Evolutionary conservation across 225 moss, liverwort and hornwort genomes (phyloP).

Genomic region (Pseudisothecium myosuroides): DNA sequence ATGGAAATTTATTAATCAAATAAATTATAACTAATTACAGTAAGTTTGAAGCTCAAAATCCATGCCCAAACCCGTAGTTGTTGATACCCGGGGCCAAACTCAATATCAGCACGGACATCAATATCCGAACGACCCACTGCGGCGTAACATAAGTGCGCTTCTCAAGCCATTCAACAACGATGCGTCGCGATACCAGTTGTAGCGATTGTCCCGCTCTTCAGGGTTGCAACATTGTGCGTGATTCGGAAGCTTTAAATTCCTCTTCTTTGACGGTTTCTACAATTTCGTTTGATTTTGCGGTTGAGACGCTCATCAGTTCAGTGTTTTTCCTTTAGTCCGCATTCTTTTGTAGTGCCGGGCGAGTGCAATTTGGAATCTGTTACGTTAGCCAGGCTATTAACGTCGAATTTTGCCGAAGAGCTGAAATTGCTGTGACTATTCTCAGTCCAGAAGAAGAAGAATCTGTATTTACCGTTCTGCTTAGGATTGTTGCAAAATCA

Average conservation of each 20-base stretch:
- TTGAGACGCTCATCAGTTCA: not conserved
- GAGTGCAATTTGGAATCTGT: not conserved
- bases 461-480: not conserved
- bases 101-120: not conserved
- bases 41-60: not conserved
- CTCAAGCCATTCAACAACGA: not conserved
- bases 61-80: not conserved
- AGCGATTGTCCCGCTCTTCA: not conserved
- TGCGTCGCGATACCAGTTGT: not conserved
- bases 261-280: not conserved
- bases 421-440: not conserved
- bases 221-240: not conserved
- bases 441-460: not conserved
- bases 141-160: not conserved
- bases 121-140: not conserved
- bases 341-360: not conserved
- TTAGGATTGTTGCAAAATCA: not conserved
- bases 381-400: not conserved
- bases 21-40: no score
- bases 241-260: not conserved
- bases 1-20: no score
- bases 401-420: not conserved
- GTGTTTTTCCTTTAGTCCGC: not conserved
- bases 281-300: not conserved
- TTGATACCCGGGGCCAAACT: not conserved